phyloP scores from a whole-genome alignment of 1,139 yeast genomes.

The Suzukiozyma palmioleophila region DNA sequence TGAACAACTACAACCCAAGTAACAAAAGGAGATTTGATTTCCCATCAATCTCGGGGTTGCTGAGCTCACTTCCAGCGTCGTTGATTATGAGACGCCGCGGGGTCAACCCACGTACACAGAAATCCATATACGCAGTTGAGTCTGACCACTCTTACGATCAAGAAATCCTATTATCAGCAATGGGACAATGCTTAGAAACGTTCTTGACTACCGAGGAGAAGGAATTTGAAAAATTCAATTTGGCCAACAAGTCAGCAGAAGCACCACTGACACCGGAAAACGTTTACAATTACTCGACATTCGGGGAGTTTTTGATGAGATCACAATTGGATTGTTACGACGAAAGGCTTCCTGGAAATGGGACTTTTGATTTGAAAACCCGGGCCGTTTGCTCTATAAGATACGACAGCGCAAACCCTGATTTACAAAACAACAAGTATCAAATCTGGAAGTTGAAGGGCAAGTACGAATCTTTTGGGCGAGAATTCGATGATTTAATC shows the following conservation, averaged over 20 bases:
- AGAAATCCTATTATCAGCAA: conserved; percentile 66
- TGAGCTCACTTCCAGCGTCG: conserved; percentile 31
- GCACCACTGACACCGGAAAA: conserved; percentile 19
- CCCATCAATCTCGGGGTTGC: conserved; percentile 32
- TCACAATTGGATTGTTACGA: conserved; percentile 90
- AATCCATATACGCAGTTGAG: conserved; percentile 56
- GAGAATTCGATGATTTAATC: conserved; percentile 74
- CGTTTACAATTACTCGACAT: conserved; percentile 66
- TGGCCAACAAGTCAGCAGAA: conserved; percentile 8
- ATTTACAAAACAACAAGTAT: conserved; percentile 49
- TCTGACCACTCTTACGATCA: conserved; percentile 65
- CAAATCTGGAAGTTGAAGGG: conserved; percentile 62
- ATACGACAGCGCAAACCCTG: conserved; percentile 67
- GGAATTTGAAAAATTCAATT: conserved; percentile 33
- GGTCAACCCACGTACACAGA: conserved; percentile 21
- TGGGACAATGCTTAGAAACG: conserved; percentile 78
- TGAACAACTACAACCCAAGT: conserved; percentile 43
- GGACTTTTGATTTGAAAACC: conserved; percentile 88
- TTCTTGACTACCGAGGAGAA: conserved; percentile 57
- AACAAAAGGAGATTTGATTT: conserved; percentile 25
- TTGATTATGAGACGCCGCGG: conserved; percentile 38
- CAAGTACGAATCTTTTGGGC: conserved; percentile 67
- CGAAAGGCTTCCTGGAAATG: conserved; percentile 76
- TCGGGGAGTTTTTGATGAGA: conserved; percentile 71
- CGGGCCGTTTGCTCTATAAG: conserved; percentile 87